A percentile compares a stretch with the other conserved stretches of the same genome.
phyloP scores from a whole-genome alignment of 805 yeast genomes.

The Candida palmyrensis region DNA sequence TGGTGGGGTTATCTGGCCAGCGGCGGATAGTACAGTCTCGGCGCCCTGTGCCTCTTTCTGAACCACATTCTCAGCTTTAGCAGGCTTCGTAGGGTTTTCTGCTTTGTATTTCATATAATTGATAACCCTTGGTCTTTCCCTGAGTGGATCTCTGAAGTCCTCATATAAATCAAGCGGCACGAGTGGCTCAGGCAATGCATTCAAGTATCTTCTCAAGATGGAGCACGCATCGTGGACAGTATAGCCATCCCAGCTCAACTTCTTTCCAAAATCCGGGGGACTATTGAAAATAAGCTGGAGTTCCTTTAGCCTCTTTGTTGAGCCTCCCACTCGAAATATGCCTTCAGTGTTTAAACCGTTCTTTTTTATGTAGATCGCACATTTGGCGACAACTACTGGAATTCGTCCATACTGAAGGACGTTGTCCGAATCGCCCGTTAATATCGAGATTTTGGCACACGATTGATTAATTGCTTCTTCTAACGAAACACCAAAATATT shows the following conservation, averaged over 20 bases:
- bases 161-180: slow-evolving; percentile 77
- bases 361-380: slow-evolving; percentile 80
- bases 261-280: slow-evolving; percentile 87
- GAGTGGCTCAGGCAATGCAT: slow-evolving; percentile 87
- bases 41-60: not conserved
- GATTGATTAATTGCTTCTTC: slow-evolving; percentile 69
- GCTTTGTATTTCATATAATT: slow-evolving; percentile 62
- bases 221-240: slow-evolving; percentile 97
- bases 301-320: slow-evolving; percentile 81
- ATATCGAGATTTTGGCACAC: slow-evolving; percentile 65
- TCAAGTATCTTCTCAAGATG: slow-evolving; percentile 76
- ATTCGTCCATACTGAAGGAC: slow-evolving; percentile 79
- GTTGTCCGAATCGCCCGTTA: slow-evolving; percentile 52
- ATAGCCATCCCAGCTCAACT: slow-evolving; percentile 86
- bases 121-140: slow-evolving; percentile 56
- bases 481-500: slow-evolving; percentile 78
- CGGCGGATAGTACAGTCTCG: slow-evolving; percentile 1
- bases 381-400: slow-evolving; percentile 92
- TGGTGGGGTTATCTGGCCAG: slow-evolving; percentile 1
- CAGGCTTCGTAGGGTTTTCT: slow-evolving; percentile 26
- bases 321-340: slow-evolving; percentile 89
- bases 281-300: slow-evolving; percentile 77
- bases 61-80: not conserved
- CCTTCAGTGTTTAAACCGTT: slow-evolving; percentile 82
- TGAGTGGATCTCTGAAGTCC: slow-evolving; percentile 70